Percentiles rank a stretch among this genome's conserved stretches.
These are phyloP conservation scores for Davidsoniella virescens DNA, from an alignment of 2,329 filamentous ascomycete genomes.

Conservation along the genomic window DNA sequence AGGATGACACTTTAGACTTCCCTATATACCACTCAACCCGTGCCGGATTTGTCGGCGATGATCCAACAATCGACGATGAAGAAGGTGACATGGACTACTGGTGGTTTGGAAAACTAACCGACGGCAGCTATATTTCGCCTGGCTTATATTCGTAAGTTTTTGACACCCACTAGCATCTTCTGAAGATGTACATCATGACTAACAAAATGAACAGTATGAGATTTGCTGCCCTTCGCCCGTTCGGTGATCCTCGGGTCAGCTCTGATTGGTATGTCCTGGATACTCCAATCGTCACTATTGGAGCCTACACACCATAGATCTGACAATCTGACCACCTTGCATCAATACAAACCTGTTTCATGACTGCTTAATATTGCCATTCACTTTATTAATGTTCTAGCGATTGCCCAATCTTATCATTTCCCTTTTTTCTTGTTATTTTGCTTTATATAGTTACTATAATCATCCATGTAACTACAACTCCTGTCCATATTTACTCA, in stretches of 20 bases:
- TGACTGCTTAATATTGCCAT: no score
- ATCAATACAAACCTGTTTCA: no score
- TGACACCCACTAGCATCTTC: slow-evolving; percentile 12
- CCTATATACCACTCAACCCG: slow-evolving; percentile 15
- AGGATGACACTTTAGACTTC: slow-evolving; percentile 16
- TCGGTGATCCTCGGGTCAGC: slow-evolving; percentile 15
- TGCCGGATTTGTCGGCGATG: slow-evolving; percentile 9
- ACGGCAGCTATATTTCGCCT: slow-evolving; percentile 17
- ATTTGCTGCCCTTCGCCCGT: slow-evolving; percentile 18
- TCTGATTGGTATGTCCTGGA: slow-evolving; percentile 15
- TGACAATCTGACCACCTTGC: no score
- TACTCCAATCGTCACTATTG: not conserved
- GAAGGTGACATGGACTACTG: slow-evolving; percentile 13
- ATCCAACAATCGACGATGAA: no score
- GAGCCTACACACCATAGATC: not conserved
- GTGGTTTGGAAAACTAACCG: slow-evolving; percentile 18
- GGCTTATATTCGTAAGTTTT: slow-evolving; percentile 16
- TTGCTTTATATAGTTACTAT: no score
- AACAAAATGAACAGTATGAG: slow-evolving; percentile 12
- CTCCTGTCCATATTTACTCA: no score
- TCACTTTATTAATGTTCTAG: no score
- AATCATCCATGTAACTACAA: no score
- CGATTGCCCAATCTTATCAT: no score
- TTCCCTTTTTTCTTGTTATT: no score
- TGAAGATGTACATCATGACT: not conserved